Evolutionary conservation across 305 asterid species (phyloP), one percentile per base, ranked within the genome.

Genomic region (Solanum chacoense): DNA sequence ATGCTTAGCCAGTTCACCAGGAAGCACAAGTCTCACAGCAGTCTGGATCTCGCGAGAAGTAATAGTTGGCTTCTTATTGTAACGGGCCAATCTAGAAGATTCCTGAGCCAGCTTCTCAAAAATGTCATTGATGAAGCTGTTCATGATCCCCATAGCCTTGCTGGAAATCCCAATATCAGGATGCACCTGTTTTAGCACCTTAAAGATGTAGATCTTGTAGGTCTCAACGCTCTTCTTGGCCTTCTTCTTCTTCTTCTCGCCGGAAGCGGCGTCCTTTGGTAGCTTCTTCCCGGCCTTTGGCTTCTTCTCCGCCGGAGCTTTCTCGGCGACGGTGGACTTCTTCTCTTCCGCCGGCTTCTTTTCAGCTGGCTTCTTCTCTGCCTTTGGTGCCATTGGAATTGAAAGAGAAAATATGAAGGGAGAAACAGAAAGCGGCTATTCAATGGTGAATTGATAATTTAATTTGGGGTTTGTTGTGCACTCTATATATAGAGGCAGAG

Each of bases 361-460:
- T 88, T 88, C 92, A 0, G 92, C 93, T 36, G 87, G 92, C 89
- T 91, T 91, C 91, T 88, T 91, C 73, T 89, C 91, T 36, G 85
- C 91, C 90, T 92, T 92, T 65, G 92, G 93, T 24, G 93, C 93
- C 92, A 92, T 92, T 84, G 87, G 40, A 50, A 20, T 55, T 6
- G 14, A 59, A 13, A 59, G 18, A 45, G 13, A 38, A 35, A 32
- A 28, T 34, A 81, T 12, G 81, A 69, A 38, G 8, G 69, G 9
- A 11, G 2, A 11, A 35, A 12, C 18, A 16, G 38, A 20, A 84
- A 8, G 37, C 36, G 3, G 65, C 85, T 80, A 24, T 29, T 29
- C 2, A 18, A 16, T 7, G 7, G 85, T 34, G 34, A 29, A 31
- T 22, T 76, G 31, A n/a, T 50, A 8, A 29, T 2, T 1, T 20